Conservation (phyloP, 2,329 filamentous ascomycete genomes). For the Westerdykella aurantiaca region DNA sequence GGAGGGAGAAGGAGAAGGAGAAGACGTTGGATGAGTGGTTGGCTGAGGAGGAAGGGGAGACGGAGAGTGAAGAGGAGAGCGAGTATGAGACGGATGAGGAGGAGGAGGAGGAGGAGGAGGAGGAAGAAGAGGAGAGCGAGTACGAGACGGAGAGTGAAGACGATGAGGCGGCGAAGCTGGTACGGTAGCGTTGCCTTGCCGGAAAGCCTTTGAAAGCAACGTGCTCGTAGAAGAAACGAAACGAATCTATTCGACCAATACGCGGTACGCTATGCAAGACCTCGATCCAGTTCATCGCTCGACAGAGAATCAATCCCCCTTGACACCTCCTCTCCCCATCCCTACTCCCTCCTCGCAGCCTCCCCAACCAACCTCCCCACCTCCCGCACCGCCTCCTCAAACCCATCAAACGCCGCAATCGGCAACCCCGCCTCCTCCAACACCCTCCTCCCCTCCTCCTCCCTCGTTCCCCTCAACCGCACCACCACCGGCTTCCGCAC, state of each 20-base stretch:
- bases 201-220: too few species aligned
- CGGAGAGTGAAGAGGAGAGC: slow-evolving; percentile 44
- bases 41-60: slow-evolving; percentile 54
- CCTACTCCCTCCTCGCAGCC: background rate
- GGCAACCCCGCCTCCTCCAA: slow-evolving; percentile 63
- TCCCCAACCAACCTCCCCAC: slow-evolving; percentile 27
- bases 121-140: slow-evolving; percentile 46
- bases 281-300: background rate
- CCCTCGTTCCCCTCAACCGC: slow-evolving; percentile 67
- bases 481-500: slow-evolving; percentile 67
- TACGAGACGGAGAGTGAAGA: slow-evolving; percentile 49
- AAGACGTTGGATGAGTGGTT: slow-evolving; percentile 94
- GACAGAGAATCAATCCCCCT: background rate
- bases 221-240: background rate
- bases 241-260: too few species aligned
- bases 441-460: slow-evolving; percentile 62
- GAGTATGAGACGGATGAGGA: slow-evolving; percentile 51
- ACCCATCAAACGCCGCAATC: slow-evolving; percentile 66
- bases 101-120: slow-evolving; percentile 51
- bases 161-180: slow-evolving; percentile 33
- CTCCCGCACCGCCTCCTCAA: slow-evolving; percentile 56
- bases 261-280: too few species aligned
- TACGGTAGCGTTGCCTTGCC: slow-evolving; percentile 19
- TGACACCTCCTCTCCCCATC: background rate
- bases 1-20: slow-evolving; percentile 42